Percentiles rank a stretch among this genome's conserved stretches.
phyloP scores from a whole-genome alignment of 1,284 basidiomycete species.

The Ustilago sp. region DNA sequence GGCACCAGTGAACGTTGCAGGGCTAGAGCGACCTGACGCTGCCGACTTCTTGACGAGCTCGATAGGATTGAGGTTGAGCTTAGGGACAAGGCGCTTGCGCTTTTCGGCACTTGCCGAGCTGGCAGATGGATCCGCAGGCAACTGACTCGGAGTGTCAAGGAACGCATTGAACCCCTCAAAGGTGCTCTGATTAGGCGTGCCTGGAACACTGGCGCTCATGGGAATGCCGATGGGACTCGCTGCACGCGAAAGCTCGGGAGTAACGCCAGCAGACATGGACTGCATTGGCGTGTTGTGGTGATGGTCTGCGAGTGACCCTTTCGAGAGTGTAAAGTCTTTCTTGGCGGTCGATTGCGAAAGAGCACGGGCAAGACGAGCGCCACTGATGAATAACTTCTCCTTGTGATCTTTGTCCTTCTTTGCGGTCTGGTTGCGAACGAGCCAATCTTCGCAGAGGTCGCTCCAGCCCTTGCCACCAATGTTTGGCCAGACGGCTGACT shows the following conservation, averaged over 20 bases:
- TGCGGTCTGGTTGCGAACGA: conserved; percentile 60
- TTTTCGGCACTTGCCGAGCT: conserved; percentile 21
- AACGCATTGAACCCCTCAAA: conserved; percentile 21
- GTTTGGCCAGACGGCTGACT: conserved; percentile 25
- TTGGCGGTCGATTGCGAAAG: conserved; percentile 28
- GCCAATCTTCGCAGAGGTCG: conserved; percentile 69
- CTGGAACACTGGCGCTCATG: conserved; percentile 36
- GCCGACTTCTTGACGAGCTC: conserved; percentile 30
- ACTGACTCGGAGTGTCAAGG: conserved; percentile 3
- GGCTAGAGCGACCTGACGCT: conserved; percentile 30
- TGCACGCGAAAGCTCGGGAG: conserved; percentile 46
- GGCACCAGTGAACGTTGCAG: conserved; percentile 23
- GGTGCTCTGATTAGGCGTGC: conserved; percentile 45
- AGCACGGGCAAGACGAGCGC: conserved; percentile 41
- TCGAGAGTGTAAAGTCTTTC: conserved; percentile 25
- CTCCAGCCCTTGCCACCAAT: conserved; percentile 68
- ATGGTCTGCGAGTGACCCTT: conserved; percentile 16
- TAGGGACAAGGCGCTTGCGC: conserved; percentile 31
- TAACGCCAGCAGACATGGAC: conserved; percentile 36
- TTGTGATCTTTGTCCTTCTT: conserved; percentile 33
- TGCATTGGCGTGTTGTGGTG: conserved; percentile 19
- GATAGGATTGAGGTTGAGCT: conserved; percentile 33
- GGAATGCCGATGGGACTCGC: conserved; percentile 42
- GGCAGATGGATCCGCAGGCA: not conserved
- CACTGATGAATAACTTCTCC: conserved; percentile 41